Evolutionary conservation across 169 alveolate species (phyloP), one percentile per base, ranked within the genome.

Genomic region (Plasmodium vivax): DNA sequence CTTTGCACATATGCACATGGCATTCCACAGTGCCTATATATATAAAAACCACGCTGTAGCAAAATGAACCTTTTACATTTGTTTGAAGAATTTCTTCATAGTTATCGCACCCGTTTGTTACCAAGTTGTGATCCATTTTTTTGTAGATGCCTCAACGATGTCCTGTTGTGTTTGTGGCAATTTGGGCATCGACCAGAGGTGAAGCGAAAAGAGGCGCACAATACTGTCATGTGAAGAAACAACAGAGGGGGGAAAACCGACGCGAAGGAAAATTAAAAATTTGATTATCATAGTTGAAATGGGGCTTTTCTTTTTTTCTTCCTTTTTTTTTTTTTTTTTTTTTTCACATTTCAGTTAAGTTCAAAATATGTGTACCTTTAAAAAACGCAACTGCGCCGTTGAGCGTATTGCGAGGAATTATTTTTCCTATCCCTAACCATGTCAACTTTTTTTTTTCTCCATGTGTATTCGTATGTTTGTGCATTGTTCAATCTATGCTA

Each of bases 61-160:
- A 62, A 41, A 83, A 83, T 43, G 54, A 88, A 88, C 94, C 94
- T 88, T 88, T 88, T 51, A 88, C 23, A 16, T 80, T 38, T 62
- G 81, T 80, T n/a, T 36, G 91, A 62, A 88, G 75, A 58, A 56
- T 36, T 58, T 88, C 84, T 43, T 88, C 94, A 85, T 74, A 75
- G 80, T 85, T 74, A 74, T 16, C 30, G 73, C 34, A 34, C 62
- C 73, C 91, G 72, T 43, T 45, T 34, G 27, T 58, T 80, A 32
- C 47, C 36, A 80, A 80, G 34, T 79, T 56, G 9, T 77, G 72
- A 77, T 56, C 79, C 90, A 80, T 88, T 68, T 88, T 77, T 79
- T 74, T 56, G 77, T 68, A 68, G 34, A 68, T n/a, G 38, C 77
- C 77, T 68, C 6, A 68, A 23, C 38, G 43, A 68, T 68, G 30